Conservation (phyloP, 2,329 filamentous ascomycete species). For the Exserohilum rostratum region DNA sequence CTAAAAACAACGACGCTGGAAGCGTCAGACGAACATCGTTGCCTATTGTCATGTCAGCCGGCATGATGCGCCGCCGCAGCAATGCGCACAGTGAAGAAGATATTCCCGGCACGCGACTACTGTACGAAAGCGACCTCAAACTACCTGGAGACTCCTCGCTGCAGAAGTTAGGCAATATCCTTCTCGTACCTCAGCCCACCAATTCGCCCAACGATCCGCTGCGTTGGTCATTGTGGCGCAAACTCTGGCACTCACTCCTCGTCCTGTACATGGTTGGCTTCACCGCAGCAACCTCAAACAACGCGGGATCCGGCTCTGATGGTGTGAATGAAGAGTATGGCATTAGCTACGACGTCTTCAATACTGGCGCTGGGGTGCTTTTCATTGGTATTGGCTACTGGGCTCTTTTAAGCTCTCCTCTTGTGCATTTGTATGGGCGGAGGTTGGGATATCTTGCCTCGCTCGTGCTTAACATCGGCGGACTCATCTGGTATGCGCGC, state of each 20-base stretch:
- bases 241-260: neutral
- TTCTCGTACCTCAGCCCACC: neutral
- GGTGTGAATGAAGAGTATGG: slow-evolving; percentile 1
- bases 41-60: neutral
- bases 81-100: neutral
- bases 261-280: slow-evolving; percentile 1
- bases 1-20: neutral
- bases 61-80: neutral
- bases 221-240: neutral
- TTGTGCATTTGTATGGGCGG: neutral
- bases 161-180: neutral
- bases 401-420: slow-evolving; percentile 2
- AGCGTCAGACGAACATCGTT: neutral
- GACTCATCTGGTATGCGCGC: slow-evolving; percentile 1
- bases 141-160: neutral
- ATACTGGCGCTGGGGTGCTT: neutral
- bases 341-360: neutral
- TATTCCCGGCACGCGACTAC: neutral
- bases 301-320: neutral
- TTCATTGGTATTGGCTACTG: neutral
- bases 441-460: slow-evolving; percentile 1
- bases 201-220: slow-evolving; percentile 1
- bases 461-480: neutral
- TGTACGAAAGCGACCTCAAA: neutral
- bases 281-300: neutral